A percentile compares a stretch with the other conserved stretches of the same genome.
Conservation (phyloP, 2,329 filamentous ascomycete species). For the Mycosphaerella arachidis region DNA sequence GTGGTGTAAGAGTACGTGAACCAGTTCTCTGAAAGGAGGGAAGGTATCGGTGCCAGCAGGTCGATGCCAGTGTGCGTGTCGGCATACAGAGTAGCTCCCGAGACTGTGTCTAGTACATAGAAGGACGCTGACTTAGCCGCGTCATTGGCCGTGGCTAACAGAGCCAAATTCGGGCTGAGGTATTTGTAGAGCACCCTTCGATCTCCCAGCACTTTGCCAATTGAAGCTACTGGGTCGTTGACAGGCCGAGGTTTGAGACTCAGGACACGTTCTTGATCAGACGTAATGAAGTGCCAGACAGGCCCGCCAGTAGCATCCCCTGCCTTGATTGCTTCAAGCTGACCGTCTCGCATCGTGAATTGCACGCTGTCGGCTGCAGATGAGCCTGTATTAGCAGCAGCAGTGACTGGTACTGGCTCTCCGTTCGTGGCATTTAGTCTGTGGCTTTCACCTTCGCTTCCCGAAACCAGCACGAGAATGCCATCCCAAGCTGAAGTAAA, state of each 20-base stretch:
- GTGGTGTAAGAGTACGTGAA: slow-evolving; percentile 73
- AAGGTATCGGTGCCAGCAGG: slow-evolving; percentile 65
- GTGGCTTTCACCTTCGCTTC: slow-evolving; percentile 51
- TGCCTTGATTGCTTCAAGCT: slow-evolving; percentile 25
- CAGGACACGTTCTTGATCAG: slow-evolving; percentile 62
- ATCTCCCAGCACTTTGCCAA: slow-evolving; percentile 88
- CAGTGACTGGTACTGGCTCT: slow-evolving; percentile 14
- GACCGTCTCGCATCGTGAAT: slow-evolving; percentile 26
- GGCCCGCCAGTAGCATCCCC: slow-evolving; percentile 11
- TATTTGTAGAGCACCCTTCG: slow-evolving; percentile 97
- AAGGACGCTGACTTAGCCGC: slow-evolving; percentile 59
- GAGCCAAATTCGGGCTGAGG: slow-evolving; percentile 77
- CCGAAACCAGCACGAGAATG: slow-evolving; percentile 18
- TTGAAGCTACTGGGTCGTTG: slow-evolving; percentile 87
- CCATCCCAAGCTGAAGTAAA: slow-evolving; percentile 38
- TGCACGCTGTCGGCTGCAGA: slow-evolving; percentile 11
- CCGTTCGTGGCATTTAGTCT: slow-evolving; percentile 32
- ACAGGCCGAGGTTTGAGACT: slow-evolving; percentile 63
- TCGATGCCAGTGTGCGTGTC: slow-evolving; percentile 70
- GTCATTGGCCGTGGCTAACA: slow-evolving; percentile 66
- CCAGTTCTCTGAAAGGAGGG: slow-evolving; percentile 89
- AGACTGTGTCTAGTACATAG: slow-evolving; percentile 80
- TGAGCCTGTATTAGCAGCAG: slow-evolving; percentile 8
- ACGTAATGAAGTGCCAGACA: slow-evolving; percentile 69
- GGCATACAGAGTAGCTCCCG: slow-evolving; percentile 72